Conservation (phyloP, 257 asterid species). For the Prunella vulgaris region DNA sequence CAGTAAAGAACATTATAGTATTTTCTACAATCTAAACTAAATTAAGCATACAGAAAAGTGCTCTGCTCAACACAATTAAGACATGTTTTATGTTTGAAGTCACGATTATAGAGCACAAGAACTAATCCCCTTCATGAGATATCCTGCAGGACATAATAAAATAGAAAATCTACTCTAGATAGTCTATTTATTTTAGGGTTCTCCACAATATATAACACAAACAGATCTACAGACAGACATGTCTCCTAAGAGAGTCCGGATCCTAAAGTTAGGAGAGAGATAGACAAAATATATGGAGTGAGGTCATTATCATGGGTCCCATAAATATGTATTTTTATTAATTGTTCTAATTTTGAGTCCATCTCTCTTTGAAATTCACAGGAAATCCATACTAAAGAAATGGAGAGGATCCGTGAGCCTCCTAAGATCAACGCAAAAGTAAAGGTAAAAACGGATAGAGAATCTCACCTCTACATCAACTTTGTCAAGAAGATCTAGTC, state of each 20-base stretch:
- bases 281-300: too few species aligned
- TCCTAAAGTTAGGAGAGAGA: too few species aligned
- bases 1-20: neutral
- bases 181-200: neutral
- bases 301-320: too few species aligned
- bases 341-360: too few species aligned
- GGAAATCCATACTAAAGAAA: too few species aligned
- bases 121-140: neutral
- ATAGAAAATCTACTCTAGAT: neutral
- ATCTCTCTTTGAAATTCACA: too few species aligned
- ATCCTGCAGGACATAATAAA: neutral
- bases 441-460: neutral
- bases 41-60: neutral
- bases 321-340: too few species aligned
- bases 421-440: neutral
- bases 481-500: slow-evolving; percentile 56
- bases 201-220: neutral
- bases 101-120: too few species aligned
- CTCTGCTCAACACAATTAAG: neutral
- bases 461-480: slow-evolving; percentile 56
- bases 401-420: too few species aligned
- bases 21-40: neutral
- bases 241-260: too few species aligned
- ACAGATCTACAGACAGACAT: neutral
- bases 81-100: too few species aligned